A percentile compares a stretch with the other conserved stretches of the same genome.
Evolutionary conservation across 306 rosid species (phyloP).

Genomic region (Betula pendula): DNA sequence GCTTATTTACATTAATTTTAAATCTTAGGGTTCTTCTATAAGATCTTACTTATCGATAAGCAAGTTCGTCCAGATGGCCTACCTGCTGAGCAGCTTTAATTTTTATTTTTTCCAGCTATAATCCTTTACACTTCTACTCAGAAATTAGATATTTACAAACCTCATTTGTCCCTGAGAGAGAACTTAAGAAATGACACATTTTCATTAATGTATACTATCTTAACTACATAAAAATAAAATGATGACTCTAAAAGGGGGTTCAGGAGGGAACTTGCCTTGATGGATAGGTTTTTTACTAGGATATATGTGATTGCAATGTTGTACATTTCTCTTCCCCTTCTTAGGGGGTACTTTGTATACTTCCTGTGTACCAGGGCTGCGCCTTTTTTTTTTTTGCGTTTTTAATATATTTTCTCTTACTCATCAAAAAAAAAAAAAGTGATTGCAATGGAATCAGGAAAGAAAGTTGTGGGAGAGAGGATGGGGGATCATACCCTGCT

Average conservation of each 20-base stretch:
- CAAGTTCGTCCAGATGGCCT: neutral
- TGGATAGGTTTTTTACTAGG: neutral
- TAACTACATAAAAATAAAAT: neutral
- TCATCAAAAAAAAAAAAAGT: too few species aligned
- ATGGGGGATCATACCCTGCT: neutral
- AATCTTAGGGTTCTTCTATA: neutral
- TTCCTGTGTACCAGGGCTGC: too few species aligned
- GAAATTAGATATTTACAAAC: neutral
- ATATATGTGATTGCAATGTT: neutral
- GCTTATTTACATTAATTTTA: neutral
- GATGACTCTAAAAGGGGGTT: neutral
- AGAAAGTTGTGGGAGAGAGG: neutral
- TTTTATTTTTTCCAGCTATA: neutral
- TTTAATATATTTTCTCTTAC: too few species aligned
- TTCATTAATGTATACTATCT: neutral
- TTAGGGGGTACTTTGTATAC: too few species aligned
- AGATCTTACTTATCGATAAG: neutral
- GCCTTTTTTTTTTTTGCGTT: too few species aligned
- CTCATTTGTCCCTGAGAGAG: neutral
- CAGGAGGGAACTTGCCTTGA: neutral
- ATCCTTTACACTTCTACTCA: neutral
- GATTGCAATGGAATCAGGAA: neutral
- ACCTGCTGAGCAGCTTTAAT: neutral
- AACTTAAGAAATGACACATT: neutral
- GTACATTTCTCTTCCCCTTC: too few species aligned